These are phyloP conservation scores for Pelagophyceae sp. DNA, from an alignment of 352 stramenopile genomes.

Conservation along the genomic window DNA sequence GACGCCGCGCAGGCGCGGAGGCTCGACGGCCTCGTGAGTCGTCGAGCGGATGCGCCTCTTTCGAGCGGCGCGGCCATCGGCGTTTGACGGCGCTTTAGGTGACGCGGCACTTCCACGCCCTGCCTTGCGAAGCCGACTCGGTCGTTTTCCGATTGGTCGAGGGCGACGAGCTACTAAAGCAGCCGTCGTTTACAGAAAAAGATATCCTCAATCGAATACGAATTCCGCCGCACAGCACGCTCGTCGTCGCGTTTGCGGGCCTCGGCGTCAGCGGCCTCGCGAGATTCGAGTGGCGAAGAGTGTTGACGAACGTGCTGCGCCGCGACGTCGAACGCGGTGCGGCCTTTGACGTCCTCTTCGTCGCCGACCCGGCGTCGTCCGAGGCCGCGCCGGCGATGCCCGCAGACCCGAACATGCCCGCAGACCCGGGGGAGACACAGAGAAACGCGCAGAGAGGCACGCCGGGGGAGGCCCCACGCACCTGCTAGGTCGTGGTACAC, in stretches of 20 bases:
- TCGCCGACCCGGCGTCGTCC: not conserved
- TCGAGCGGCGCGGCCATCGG: too few species aligned
- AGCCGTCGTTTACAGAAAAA: not conserved
- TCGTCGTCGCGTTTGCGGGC: slow-evolving; percentile 6
- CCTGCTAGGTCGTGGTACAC: slow-evolving; percentile 15
- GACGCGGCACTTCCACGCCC: slow-evolving; percentile 9
- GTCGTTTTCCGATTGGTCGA: not conserved
- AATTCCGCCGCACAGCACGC: too few species aligned
- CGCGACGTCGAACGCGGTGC: not conserved
- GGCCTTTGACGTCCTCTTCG: not conserved
- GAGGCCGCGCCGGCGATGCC: too few species aligned
- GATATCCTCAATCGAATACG: not conserved
- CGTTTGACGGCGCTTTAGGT: too few species aligned
- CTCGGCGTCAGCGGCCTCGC: not conserved
- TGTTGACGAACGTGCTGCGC: not conserved
- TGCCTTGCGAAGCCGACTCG: not conserved
- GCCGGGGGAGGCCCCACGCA: too few species aligned
- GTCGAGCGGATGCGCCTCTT: too few species aligned
- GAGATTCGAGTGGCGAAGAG: slow-evolving; percentile 3
- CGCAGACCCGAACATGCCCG: too few species aligned
- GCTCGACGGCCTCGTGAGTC: not conserved
- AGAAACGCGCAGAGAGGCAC: too few species aligned
- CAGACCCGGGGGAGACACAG: too few species aligned
- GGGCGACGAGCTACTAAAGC: not conserved
- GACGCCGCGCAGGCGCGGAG: not conserved